Evolutionary conservation across 2,329 filamentous ascomycete genomes (phyloP), one percentile per base, ranked within the genome.

Genomic region (Claviceps paspali): DNA sequence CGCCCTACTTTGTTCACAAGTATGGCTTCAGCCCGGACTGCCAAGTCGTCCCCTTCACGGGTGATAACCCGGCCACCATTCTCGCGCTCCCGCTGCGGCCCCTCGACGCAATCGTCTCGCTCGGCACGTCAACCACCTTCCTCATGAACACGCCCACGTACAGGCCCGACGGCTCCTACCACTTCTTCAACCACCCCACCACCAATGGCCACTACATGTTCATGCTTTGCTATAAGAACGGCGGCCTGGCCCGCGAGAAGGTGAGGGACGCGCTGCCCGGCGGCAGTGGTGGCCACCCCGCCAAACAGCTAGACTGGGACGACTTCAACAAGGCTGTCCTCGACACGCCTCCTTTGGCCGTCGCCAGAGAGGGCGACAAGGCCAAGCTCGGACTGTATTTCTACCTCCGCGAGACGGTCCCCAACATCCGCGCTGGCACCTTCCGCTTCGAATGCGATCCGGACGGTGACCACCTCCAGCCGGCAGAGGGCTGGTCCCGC

Each of bases 191-290:
- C 64, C 87, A 96, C 59, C 91, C 91, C 2, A 91, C 86, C 31
- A 93, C 85, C 1, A 65, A 78, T 0, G 85, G 82, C 1, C 73
- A 95, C 42, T 95, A 93, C 70, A 96, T 98, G 91, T 96, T 98
- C 62, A 98, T 98, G 91, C 76, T 98, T 26, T 98, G 91, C 69
- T 98, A 96, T 68, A 96, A 96, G 63, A 98, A 98, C 61, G 91
- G 91, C 47, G 86, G 86, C 2, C 75, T 96, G 1, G 88, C 91
- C 2, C 81, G 91, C 31, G 91, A 98, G 56, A 78, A 82, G 50
- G 75, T 96, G 43, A 81, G 91, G 38, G 85, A 98, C 53, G 68
- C 73, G 0, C 73, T 96, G 36, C 80, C 85, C 29, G 57, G 62
- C 17, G 59, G 61, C 19, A 26, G 7, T 12, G 24, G 5, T 3